Evolutionary conservation across 1,284 basidiomycete species (phyloP).

Genomic region (Marasmius fiardii): DNA sequence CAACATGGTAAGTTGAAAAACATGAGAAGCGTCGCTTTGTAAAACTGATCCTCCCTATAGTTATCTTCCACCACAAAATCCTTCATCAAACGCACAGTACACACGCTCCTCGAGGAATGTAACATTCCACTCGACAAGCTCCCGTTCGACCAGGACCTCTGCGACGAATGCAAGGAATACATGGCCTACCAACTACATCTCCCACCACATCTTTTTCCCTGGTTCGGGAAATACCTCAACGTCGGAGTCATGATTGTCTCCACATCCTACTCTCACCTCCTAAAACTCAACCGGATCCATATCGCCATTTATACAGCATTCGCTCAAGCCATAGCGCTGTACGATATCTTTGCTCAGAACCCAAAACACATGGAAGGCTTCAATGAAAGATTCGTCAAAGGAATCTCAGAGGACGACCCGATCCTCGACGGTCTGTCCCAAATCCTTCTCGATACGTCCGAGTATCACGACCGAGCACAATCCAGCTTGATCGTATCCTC

Average conservation of each 20-base stretch:
- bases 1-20: too few relatives aligned
- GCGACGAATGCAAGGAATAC: background rate
- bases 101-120: background rate
- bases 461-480: background rate
- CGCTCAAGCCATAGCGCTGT: background rate
- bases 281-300: background rate
- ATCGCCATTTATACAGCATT: background rate
- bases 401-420: background rate
- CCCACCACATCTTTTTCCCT: background rate
- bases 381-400: background rate
- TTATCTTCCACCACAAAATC: background rate
- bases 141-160: background rate
- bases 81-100: background rate
- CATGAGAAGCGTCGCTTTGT: too few relatives aligned
- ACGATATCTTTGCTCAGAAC: background rate
- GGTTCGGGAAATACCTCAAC: background rate
- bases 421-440: background rate
- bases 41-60: too few relatives aligned
- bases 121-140: background rate
- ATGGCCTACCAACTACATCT: background rate
- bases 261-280: too few relatives aligned
- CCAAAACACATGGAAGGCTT: background rate
- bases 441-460: background rate
- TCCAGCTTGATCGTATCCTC: background rate
- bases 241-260: background rate